phyloP scores from a whole-genome alignment of 768 basidiomycete species.

The Boletus edulis region DNA sequence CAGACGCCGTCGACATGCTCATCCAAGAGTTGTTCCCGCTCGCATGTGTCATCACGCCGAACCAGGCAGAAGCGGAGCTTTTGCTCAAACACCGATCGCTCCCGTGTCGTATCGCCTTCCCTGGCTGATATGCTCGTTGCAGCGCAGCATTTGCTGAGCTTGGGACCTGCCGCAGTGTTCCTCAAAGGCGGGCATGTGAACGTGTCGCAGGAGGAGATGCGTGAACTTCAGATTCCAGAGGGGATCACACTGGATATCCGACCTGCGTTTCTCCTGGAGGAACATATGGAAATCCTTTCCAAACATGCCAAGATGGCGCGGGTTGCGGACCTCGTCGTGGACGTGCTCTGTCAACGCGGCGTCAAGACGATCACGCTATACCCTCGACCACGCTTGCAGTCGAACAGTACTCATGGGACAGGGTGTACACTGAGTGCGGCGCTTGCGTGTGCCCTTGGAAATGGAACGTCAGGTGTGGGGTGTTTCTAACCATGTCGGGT shows the following conservation, averaged over 20 bases:
- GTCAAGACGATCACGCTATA: conserved; percentile 46
- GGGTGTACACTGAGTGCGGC: conserved; percentile 91
- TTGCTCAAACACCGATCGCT: conserved; percentile 45
- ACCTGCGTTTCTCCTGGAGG: conserved; percentile 44
- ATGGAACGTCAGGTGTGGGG: conserved; percentile 41
- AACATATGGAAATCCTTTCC: conserved; percentile 66
- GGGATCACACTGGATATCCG: conserved; percentile 36
- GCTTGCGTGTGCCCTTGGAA: conserved; percentile 62
- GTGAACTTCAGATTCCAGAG: conserved; percentile 24
- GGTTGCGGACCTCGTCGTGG: conserved; percentile 49
- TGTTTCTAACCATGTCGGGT: neutral
- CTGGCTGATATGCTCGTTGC: conserved; percentile 63
- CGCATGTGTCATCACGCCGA: conserved; percentile 76
- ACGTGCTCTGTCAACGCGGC: conserved; percentile 49
- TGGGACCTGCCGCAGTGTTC: conserved; percentile 59
- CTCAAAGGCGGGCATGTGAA: conserved; percentile 84
- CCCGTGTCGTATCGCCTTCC: conserved; percentile 36
- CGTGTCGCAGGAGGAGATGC: conserved; percentile 45
- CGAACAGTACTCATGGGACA: conserved; percentile 84
- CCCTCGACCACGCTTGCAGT: conserved; percentile 58
- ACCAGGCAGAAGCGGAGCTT: conserved; percentile 75
- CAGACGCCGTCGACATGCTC: conserved; percentile 61
- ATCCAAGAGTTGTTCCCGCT: conserved; percentile 67
- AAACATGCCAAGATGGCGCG: conserved; percentile 3
- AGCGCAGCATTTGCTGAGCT: conserved; percentile 44